Base-by-base conservation (phyloP, 306 rosid species). In the Cucurbita moschata region DNA sequence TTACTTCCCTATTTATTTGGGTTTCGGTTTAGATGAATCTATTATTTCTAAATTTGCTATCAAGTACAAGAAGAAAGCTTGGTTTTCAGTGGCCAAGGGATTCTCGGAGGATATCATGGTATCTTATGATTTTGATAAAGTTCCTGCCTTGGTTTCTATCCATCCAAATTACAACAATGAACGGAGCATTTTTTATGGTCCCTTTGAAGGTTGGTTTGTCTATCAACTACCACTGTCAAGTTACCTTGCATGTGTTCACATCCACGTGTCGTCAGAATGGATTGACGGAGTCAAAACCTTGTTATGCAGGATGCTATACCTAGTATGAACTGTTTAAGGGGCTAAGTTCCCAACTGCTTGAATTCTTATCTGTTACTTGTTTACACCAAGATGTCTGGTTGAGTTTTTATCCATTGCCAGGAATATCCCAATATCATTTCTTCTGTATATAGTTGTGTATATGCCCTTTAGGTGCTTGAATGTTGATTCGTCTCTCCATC, bases 41-140 rank as follows among this genome's bases (percentile, higher is more conserved):
- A 4, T 83, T 63, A 79, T 95, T 71, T 88, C 89, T 40, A 79
- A 79, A 60, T 66, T 87, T 5, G 97, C 88, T 52, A 11, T 72
- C 74, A 88, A 89, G 80, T 91, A 89, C 78, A 91, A 88, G 90
- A 91, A 85, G 51, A 89, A 84, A 81, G 97, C 99, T 49, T 95
- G 97, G 99, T 95, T 95, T 82, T 83, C 96, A 10, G 96, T 95
- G 79, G 97, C 92, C 35, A 89, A 86, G 83, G 96, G 83, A 74
- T 89, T 95, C 79, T 89, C 99, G 0, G 99, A 91, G 86, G 95
- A 95, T 78, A 76, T 77, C 54, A 95, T 88, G 96, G 56, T 88
- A n/a, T 30, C 73, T 70, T 85, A 89, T 73, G 92, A 95, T 81
- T 95, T 95, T 73, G 96, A 91, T 77, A 95, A 89, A 85, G 83